Percentiles rank a stretch among this genome's conserved stretches.
These are phyloP conservation scores for Polytrichum formosum DNA, from an alignment of 225 moss, liverwort and hornwort genomes.

Conservation along the genomic window DNA sequence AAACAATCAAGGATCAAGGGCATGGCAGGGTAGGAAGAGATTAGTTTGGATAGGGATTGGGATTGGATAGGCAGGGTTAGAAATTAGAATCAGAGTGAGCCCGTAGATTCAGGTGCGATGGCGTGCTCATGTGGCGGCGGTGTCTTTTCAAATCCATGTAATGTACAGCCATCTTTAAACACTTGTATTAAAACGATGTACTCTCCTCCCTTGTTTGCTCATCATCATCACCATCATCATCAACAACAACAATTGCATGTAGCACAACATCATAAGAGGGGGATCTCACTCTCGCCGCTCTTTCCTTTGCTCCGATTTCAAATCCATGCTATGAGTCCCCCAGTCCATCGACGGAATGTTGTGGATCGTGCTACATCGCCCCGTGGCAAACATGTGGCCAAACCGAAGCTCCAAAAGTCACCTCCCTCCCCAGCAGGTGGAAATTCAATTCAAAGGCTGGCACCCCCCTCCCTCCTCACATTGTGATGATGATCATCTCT, in stretches of 20 bases:
- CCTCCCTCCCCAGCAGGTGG: conserved; percentile 21
- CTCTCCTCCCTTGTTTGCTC: conserved; percentile 21
- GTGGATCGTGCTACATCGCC: conserved; percentile 1
- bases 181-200: conserved; percentile 16
- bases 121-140: conserved; percentile 26
- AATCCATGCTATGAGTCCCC: conserved; percentile 39
- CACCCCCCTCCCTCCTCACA: background rate
- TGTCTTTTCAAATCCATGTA: conserved; percentile 40
- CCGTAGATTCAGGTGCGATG: conserved; percentile 22
- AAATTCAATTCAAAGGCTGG: background rate
- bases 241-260: background rate
- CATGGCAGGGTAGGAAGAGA: background rate
- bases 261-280: conserved; percentile 9
- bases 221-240: conserved; percentile 8
- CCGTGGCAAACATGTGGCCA: conserved; percentile 5
- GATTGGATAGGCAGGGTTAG: background rate
- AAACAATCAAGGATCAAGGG: background rate
- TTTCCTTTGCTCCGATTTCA: conserved; percentile 12
- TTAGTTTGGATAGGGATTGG: conserved; percentile 11
- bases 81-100: background rate
- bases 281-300: conserved; percentile 4
- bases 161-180: conserved; percentile 28
- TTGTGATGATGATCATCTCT: background rate
- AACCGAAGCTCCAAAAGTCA: conserved; percentile 7
- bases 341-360: conserved; percentile 20